Percentiles rank a stretch among this genome's conserved stretches.
These are phyloP conservation scores for Persicaria maculosa DNA, from an alignment of 148 eudicot genomes.

Conservation along the genomic window DNA sequence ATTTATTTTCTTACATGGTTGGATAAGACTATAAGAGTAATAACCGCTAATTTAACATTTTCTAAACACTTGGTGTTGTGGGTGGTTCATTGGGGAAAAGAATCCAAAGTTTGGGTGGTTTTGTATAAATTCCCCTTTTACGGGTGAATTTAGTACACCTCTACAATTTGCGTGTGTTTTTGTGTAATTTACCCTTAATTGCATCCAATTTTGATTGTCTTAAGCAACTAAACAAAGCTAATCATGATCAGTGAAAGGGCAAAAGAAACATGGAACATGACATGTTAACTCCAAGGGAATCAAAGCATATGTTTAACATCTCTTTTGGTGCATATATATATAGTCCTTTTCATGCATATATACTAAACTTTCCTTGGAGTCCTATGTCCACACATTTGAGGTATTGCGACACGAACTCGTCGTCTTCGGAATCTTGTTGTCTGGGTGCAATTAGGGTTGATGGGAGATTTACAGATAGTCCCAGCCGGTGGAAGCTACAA, in stretches of 20 bases:
- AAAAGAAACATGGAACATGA: slow-evolving; percentile 5
- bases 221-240: neutral
- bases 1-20: too few species aligned
- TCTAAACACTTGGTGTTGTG: too few species aligned
- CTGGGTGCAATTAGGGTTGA: slow-evolving; percentile 1
- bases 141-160: too few species aligned
- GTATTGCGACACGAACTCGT: neutral
- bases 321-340: neutral
- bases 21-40: too few species aligned
- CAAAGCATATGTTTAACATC: slow-evolving; percentile 11
- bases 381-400: neutral
- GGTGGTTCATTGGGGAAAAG: too few species aligned
- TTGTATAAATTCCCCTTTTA: too few species aligned
- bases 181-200: too few species aligned
- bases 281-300: slow-evolving; percentile 5
- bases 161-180: too few species aligned
- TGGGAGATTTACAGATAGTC: slow-evolving; percentile 60
- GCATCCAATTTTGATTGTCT: neutral
- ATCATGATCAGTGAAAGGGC: neutral
- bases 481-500: slow-evolving; percentile 35
- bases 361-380: neutral
- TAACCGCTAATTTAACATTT: too few species aligned
- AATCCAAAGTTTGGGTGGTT: too few species aligned
- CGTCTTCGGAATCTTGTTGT: neutral
- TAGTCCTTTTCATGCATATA: neutral